Percentiles rank a stretch among this genome's conserved stretches.
Evolutionary conservation across 768 basidiomycete genomes (phyloP).

Genomic region (Mycena epipterygia): DNA sequence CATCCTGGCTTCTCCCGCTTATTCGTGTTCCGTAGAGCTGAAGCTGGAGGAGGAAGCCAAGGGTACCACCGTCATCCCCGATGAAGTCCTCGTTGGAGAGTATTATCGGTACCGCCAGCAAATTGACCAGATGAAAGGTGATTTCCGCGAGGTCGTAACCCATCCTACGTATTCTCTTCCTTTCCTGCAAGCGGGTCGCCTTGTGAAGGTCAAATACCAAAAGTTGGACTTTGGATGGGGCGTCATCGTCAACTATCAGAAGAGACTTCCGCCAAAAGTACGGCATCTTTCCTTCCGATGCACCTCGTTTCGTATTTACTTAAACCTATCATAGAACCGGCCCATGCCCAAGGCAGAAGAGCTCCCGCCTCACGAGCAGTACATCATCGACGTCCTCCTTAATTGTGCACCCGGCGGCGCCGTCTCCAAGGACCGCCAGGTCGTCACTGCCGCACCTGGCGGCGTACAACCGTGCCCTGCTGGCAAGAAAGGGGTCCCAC

Average conservation of each 20-base stretch:
- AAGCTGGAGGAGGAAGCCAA: conserved; percentile 77
- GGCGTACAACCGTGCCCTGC: conserved; percentile 82
- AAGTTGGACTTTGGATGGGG: conserved; percentile 98
- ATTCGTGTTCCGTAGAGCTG: conserved; percentile 68
- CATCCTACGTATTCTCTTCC: conserved; percentile 96
- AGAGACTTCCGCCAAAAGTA: conserved; percentile 87
- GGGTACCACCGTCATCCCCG: conserved; percentile 77
- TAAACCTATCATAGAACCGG: conserved; percentile 60
- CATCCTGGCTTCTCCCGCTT: neutral
- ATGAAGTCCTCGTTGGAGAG: conserved; percentile 86
- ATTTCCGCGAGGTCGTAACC: conserved; percentile 93
- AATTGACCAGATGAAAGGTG: conserved; percentile 88
- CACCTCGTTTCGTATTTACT: neutral
- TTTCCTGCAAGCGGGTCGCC: conserved; percentile 91
- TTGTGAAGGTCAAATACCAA: conserved; percentile 92
- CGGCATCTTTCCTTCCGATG: conserved; percentile 26
- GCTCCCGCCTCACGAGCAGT: conserved; percentile 87
- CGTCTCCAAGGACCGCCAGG: conserved; percentile 71
- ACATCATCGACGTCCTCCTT: conserved; percentile 93
- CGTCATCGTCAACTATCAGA: conserved; percentile 91
- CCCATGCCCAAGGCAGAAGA: conserved; percentile 79
- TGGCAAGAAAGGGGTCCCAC: conserved; percentile 82
- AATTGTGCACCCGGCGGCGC: conserved; percentile 77
- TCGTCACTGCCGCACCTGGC: conserved; percentile 68
- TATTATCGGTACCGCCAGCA: conserved; percentile 97